phyloP scores from a whole-genome alignment of 2,329 filamentous ascomycete genomes.

The Magnaporthales sp. region DNA sequence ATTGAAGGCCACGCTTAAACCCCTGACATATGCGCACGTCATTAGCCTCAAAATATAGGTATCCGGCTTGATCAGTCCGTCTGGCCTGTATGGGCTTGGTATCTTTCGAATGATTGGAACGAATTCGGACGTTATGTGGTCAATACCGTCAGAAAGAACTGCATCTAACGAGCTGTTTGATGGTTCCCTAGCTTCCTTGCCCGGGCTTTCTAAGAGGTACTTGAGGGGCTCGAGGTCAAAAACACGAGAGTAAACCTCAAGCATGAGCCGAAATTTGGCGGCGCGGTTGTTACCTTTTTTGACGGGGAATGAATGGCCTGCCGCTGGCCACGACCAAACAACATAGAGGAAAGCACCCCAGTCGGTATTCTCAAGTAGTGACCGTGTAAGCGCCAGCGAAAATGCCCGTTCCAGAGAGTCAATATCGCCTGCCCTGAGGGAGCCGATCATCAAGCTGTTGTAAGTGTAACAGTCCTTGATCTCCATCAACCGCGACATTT shows the following conservation, averaged over 20 bases:
- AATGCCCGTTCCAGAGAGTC: conserved; percentile 46
- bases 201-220: conserved; percentile 8
- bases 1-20: conserved; percentile 27
- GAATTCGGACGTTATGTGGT: not conserved
- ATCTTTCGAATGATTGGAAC: not conserved
- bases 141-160: not conserved
- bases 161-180: not conserved
- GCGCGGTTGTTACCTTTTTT: not conserved
- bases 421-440: conserved; percentile 48
- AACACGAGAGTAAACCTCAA: conserved; percentile 37
- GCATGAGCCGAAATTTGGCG: conserved; percentile 34
- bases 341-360: conserved; percentile 44
- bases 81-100: not conserved
- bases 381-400: conserved; percentile 36
- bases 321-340: conserved; percentile 31
- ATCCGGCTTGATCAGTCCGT: conserved; percentile 23
- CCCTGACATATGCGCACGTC: conserved; percentile 36
- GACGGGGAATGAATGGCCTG: not conserved
- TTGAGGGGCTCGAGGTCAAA: conserved; percentile 38
- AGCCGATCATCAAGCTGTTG: conserved; percentile 61
- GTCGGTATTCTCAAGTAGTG: conserved; percentile 37
- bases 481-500: conserved; percentile 50
- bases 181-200: not conserved
- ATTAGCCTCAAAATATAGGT: conserved; percentile 34
- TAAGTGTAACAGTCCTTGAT: conserved; percentile 59